Base-by-base conservation (phyloP, 345 rosid genomes). In the Eucalyptus polybractea region DNA sequence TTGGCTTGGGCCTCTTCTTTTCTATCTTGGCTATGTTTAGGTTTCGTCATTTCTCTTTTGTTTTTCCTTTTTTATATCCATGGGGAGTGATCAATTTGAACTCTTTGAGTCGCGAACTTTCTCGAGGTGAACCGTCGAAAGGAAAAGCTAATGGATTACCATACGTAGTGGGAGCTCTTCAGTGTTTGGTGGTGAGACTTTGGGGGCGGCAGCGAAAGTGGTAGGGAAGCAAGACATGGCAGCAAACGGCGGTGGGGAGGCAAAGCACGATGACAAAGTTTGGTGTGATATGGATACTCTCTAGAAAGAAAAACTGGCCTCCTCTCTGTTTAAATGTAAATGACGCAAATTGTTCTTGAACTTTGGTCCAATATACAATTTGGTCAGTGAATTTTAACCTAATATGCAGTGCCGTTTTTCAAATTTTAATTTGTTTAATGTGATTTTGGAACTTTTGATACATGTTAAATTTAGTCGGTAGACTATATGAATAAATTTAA, bases 331-430 rank as follows among this genome's bases (percentile, higher is more conserved):
- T 54, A 54, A 22, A 56, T 56, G 62, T 56, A 56, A 56, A 56
- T 56, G 29, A 56, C 3, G 0, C 29, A 22, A 24, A 24, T 56
- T 22, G 13, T 56, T 56, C 12, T 56, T 56, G 6, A 56, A 56
- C 1, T 56, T 56, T 56, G 62, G 1, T 56, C 12, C 0, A 8
- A 24, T 56, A 24, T 56, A 9, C 0, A 24, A 56, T 56, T 22
- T 24, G 12, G 2, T 56, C 5, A 1, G 6, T 56, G 12, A 56
- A 24, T 56, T 56, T 56, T 56, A 10, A 24, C 29, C 3, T 22
- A 56, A 54, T 8, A 22, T 54, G 25, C 3, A 53, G 1, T 54
- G 12, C 0, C 1, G 0, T 8, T 9, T 2, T 5, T 54, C 1
- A 54, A 21, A 3, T 54, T 54, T 51, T 54, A 21, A 22, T 54